Percentiles rank a stretch among this genome's conserved stretches.
Evolutionary conservation across 305 asterid species (phyloP).

Genomic region (Ilex paraguariensis): DNA sequence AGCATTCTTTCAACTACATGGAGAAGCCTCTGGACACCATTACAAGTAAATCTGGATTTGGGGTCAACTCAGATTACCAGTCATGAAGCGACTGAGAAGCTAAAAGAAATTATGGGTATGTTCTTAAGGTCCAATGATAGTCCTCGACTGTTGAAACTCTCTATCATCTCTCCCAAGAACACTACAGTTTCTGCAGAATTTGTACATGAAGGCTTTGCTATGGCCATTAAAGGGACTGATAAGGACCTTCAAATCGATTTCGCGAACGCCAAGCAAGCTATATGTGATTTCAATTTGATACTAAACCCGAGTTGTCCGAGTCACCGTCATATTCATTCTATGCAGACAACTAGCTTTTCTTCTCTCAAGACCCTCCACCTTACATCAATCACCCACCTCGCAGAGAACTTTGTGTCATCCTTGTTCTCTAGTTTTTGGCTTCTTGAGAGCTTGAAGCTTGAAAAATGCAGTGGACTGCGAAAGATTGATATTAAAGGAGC

Average conservation of each 20-base stretch:
- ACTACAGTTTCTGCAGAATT: no score
- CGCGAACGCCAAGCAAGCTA: neutral
- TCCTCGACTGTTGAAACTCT: slow-evolving; percentile 4
- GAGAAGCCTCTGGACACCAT: slow-evolving; percentile 8
- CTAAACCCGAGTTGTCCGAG: neutral
- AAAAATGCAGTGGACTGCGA: slow-evolving; percentile 15
- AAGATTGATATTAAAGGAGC: slow-evolving; percentile 5
- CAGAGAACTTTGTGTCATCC: slow-evolving; percentile 7
- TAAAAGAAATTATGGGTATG: neutral
- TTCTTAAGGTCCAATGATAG: neutral
- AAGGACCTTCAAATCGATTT: slow-evolving; percentile 19
- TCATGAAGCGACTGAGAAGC: neutral
- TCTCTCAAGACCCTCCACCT: slow-evolving; percentile 15
- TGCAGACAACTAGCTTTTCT: neutral
- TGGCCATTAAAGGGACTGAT: slow-evolving; percentile 8
- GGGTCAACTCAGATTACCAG: neutral
- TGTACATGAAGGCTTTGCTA: neutral
- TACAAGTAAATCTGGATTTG: neutral
- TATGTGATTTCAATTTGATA: neutral
- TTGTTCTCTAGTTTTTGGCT: slow-evolving; percentile 10
- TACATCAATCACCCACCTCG: slow-evolving; percentile 14
- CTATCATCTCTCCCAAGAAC: neutral
- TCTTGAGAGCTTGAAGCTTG: slow-evolving; percentile 19
- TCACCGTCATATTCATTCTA: no score
- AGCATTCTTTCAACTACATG: slow-evolving; percentile 16